A percentile compares a stretch with the other conserved stretches of the same genome.
Evolutionary conservation across 306 rosid genomes (phyloP).

Genomic region (Biancaea sappan): DNA sequence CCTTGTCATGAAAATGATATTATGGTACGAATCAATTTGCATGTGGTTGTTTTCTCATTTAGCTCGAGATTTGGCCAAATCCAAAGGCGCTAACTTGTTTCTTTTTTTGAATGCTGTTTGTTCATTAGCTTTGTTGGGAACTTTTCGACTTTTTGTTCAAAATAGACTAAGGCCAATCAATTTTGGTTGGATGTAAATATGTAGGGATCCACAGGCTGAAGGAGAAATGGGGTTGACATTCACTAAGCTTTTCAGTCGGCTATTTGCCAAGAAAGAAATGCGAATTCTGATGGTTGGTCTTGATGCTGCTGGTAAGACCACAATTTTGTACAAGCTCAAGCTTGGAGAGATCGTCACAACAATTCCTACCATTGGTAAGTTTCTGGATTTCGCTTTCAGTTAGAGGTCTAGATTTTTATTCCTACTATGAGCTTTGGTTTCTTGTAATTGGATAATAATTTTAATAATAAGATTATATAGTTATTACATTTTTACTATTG

Average conservation of each 20-base stretch:
- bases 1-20: slow-evolving; percentile 14
- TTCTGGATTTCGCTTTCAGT: slow-evolving; percentile 21
- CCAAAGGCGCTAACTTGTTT: slow-evolving; percentile 1
- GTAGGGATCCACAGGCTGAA: slow-evolving; percentile 56
- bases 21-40: slow-evolving; percentile 13
- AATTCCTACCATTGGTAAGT: slow-evolving; percentile 96
- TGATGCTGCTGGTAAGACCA: slow-evolving; percentile 99
- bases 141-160: not conserved
- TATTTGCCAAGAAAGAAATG: slow-evolving; percentile 99
- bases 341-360: slow-evolving; percentile 99
- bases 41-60: slow-evolving; percentile 7
- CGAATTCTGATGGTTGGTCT: slow-evolving; percentile 99
- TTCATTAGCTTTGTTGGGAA: not conserved
- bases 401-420: not conserved
- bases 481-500: not conserved
- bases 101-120: not conserved
- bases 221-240: slow-evolving; percentile 93
- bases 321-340: slow-evolving; percentile 99
- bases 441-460: not conserved
- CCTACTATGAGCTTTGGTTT: not conserved
- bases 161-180: too few species aligned
- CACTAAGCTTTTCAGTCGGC: slow-evolving; percentile 98
- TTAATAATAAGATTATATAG: not conserved
- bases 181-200: too few species aligned
- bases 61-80: slow-evolving; percentile 49